A percentile compares a stretch with the other conserved stretches of the same genome.
Conservation (phyloP, 1,284 basidiomycete genomes). For the Anthracocystis walkeri region DNA sequence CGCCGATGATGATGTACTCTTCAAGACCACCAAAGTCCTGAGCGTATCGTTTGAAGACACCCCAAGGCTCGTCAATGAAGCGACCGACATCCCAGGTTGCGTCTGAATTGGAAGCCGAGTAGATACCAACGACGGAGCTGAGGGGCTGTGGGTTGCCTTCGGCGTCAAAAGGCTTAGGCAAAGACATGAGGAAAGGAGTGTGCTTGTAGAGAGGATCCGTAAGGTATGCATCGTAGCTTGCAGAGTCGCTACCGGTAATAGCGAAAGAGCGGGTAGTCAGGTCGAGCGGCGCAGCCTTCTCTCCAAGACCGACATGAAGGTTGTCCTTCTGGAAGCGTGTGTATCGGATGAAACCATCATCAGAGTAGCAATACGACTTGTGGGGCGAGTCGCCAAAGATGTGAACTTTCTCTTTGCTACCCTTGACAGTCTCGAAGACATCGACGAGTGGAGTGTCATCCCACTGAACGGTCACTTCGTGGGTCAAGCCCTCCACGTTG, state of each 20-base stretch:
- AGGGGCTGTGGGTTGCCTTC: conserved; percentile 42
- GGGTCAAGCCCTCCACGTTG: conserved; percentile 44
- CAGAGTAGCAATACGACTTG: conserved; percentile 70
- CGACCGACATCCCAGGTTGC: conserved; percentile 70
- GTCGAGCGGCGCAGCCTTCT: conserved; percentile 71
- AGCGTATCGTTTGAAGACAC: conserved; percentile 70
- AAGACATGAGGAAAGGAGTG: conserved; percentile 71
- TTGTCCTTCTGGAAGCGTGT: conserved; percentile 45
- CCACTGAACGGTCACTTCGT: conserved; percentile 39
- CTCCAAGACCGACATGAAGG: conserved; percentile 71
- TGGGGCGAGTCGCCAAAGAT: conserved; percentile 69
- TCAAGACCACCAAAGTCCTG: conserved; percentile 71
- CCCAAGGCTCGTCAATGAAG: conserved; percentile 71
- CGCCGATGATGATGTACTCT: conserved; percentile 70
- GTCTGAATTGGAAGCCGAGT: conserved; percentile 70
- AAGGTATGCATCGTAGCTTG: conserved; percentile 70
- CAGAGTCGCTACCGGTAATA: conserved; percentile 69
- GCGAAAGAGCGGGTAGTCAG: conserved; percentile 68
- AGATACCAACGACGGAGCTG: conserved; percentile 70
- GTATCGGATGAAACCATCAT: conserved; percentile 68
- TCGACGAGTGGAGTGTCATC: conserved; percentile 65
- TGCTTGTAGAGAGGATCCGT: conserved; percentile 72
- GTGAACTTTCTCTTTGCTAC: conserved; percentile 43
- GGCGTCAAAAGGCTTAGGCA: conserved; percentile 56
- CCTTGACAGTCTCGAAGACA: conserved; percentile 52